These are phyloP conservation scores for Diaporthe capsici DNA, from an alignment of 2,329 filamentous ascomycete species.

Conservation along the genomic window DNA sequence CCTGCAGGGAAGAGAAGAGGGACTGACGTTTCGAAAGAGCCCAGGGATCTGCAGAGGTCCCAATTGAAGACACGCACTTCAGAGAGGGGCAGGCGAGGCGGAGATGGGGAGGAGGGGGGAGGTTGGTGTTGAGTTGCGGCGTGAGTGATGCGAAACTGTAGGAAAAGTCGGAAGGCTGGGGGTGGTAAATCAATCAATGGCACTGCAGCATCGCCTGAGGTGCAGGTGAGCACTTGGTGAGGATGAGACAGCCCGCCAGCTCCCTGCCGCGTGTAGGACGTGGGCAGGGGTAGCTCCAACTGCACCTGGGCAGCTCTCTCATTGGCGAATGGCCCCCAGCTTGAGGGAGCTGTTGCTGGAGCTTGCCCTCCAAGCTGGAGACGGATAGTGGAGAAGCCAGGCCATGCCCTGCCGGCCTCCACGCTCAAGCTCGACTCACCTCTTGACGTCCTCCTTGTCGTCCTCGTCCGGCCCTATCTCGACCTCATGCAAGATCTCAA, in stretches of 20 bases:
- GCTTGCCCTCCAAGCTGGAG: background rate
- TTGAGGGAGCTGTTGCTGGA: background rate
- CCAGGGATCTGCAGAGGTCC: background rate
- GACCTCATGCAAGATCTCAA: background rate
- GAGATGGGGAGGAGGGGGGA: background rate
- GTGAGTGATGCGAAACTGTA: background rate
- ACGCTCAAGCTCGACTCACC: background rate
- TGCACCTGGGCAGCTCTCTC: slow-evolving; percentile 11
- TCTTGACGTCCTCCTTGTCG: background rate
- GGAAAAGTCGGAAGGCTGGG: slow-evolving; percentile 29
- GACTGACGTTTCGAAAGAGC: background rate
- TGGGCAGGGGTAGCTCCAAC: slow-evolving; percentile 29
- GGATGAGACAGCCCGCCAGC: background rate
- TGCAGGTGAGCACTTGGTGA: background rate
- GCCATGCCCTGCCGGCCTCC: background rate
- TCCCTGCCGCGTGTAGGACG: background rate
- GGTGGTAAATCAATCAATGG: background rate
- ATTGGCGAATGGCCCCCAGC: slow-evolving; percentile 13
- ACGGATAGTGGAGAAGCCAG: background rate
- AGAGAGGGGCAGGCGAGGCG: background rate
- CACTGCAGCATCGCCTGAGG: background rate
- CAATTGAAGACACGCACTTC: background rate
- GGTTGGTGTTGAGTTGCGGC: slow-evolving; percentile 7
- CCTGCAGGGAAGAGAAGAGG: background rate
- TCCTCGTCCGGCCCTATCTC: background rate